Conservation (phyloP, 202 grass and related monocot species). For the Miscanthus sacchariflorus region DNA sequence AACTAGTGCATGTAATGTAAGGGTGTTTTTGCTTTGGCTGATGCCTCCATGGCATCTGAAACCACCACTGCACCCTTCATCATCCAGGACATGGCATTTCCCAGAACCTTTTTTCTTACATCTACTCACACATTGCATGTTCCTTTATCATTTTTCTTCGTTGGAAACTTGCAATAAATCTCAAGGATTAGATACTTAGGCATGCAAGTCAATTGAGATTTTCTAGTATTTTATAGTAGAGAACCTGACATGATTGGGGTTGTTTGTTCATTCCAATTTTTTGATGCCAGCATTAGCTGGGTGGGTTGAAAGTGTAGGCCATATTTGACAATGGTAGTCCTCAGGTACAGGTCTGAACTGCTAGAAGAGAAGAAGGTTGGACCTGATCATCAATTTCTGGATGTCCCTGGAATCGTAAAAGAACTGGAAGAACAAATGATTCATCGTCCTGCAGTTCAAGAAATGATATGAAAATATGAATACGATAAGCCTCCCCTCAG, state of each 20-base stretch:
- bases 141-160: background rate
- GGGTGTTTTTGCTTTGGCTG: background rate
- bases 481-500: conserved; percentile 35
- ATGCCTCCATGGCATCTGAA: background rate
- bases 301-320: conserved; percentile 2
- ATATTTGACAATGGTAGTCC: conserved; percentile 21
- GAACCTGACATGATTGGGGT: background rate
- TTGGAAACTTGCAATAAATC: background rate
- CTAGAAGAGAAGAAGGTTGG: conserved; percentile 30
- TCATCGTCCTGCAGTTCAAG: conserved; percentile 85
- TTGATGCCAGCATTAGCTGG: background rate
- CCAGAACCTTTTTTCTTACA: background rate
- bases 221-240: background rate
- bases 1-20: background rate
- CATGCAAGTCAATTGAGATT: background rate
- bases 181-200: background rate
- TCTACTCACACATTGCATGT: background rate
- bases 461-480: conserved; percentile 23
- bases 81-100: background rate
- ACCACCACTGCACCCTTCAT: background rate
- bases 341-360: conserved; percentile 26
- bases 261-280: background rate
- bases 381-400: conserved; percentile 98
- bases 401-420: conserved; percentile 90
- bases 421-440: conserved; percentile 92